Evolutionary conservation across 1,284 basidiomycete species (phyloP), one percentile per base, ranked within the genome.

Genomic region (Veloboletus limbatus): DNA sequence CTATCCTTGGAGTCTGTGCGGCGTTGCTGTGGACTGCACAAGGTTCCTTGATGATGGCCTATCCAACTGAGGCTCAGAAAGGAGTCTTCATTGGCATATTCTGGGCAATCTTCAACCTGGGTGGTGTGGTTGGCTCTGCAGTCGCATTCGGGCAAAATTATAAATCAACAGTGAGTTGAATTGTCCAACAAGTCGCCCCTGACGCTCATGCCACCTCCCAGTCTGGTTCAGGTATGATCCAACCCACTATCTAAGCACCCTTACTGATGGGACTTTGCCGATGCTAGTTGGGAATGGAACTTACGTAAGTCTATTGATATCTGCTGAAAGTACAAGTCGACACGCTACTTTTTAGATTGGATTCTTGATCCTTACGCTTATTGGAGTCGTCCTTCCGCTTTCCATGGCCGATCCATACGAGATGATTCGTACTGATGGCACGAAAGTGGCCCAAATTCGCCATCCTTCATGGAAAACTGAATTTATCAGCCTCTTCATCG

Each of bases 41-140:
- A 56, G 82, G 81, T 4, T 74, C 77, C 2, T 63, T 83, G 49
- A 84, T 83, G 76, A 69, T 85, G 38, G 71, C 77, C 3, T 85
- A 84, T 57, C 76, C 80, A 0, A 79, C 72, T 48, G 75, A 76
- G 55, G 54, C 69, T 49, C 69, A 79, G 55, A 85, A 85, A 63
- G 82, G 84, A 3, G 60, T 67, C 27, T 77, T 70, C 56, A 81
- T 85, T 54, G 74, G 73, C 35, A 71, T 84, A 42, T 81, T 86
- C 63, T 88, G 85, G 85, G 68, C 72, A 38, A 77, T 84, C 54
- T 84, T 85, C 67, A 84, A 84, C 53, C 62, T 81, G 9, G 79
- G 82, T 11, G 79, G 77, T 13, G 80, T 82, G 6, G 74, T 83
- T 20, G 83, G 83, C 4, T 72, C 76, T 1, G 71, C 77, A 9